Percentiles rank a stretch among this genome's conserved stretches.
Conservation (phyloP, 257 asterid genomes). For the Primulina tabacum region DNA sequence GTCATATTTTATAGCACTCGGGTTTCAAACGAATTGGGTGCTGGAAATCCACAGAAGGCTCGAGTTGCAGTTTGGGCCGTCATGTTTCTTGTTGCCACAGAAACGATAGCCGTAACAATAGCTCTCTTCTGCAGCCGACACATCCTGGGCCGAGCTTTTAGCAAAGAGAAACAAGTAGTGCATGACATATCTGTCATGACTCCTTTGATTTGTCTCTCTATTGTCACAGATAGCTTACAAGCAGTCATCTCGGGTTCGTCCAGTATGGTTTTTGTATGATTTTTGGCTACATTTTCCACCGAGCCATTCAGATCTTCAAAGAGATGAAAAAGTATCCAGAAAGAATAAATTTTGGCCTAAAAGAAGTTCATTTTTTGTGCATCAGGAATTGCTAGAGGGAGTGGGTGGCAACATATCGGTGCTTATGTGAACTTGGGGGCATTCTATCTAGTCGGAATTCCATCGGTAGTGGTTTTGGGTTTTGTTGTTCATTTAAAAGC, state of each 20-base stretch:
- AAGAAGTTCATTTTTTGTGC: background rate
- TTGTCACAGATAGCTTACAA: conserved; percentile 48
- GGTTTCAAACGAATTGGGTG: conserved; percentile 67
- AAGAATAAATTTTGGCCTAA: background rate
- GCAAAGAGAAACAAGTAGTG: conserved; percentile 48
- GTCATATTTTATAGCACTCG: conserved; percentile 37
- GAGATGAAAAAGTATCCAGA: too few relatives aligned
- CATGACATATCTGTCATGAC: conserved; percentile 44
- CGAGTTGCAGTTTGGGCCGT: conserved; percentile 35
- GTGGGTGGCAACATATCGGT: conserved; percentile 65
- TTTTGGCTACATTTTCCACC: too few relatives aligned
- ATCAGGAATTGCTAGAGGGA: conserved; percentile 59
- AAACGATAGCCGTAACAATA: conserved; percentile 24
- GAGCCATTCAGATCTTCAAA: too few relatives aligned
- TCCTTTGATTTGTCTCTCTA: conserved; percentile 48
- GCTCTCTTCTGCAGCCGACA: conserved; percentile 32
- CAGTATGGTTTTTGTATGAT: background rate
- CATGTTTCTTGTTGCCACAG: conserved; percentile 35
- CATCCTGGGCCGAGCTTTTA: conserved; percentile 38
- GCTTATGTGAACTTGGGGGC: conserved; percentile 53
- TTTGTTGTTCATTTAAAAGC: conserved; percentile 37
- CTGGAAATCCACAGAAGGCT: conserved; percentile 49
- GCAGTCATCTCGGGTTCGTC: conserved; percentile 50
- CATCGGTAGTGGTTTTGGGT: conserved; percentile 38
- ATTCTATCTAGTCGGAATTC: conserved; percentile 48